phyloP scores from a whole-genome alignment of 176 grass and related monocot species.

The Aegilops longissima region DNA sequence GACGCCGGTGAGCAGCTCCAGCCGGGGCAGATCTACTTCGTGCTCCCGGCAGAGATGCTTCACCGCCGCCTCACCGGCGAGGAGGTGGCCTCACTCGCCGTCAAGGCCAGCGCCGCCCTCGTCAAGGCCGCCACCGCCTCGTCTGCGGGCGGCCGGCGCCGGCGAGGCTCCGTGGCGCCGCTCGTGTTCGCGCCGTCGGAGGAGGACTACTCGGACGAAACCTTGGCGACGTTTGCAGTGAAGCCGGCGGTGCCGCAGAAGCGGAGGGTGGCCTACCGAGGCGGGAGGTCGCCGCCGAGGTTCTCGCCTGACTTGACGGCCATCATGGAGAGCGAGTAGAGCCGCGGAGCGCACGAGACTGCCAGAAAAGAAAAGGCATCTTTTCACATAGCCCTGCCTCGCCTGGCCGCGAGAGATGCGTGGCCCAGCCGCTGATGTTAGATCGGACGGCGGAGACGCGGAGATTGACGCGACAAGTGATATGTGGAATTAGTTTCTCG shows the following conservation, averaged over 20 bases:
- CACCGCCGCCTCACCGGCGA: conserved; percentile 49
- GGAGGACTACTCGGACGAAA: conserved; percentile 17
- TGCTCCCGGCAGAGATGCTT: conserved; percentile 54
- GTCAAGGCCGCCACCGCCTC: conserved; percentile 21
- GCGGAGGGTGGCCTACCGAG: conserved; percentile 15
- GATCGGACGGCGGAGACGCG: not conserved
- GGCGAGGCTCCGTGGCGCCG: conserved; percentile 48
- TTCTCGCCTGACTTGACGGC: conserved; percentile 61
- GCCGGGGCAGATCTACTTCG: conserved; percentile 89
- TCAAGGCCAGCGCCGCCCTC: conserved; percentile 62
- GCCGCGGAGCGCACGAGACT: not conserved
- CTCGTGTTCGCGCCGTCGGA: conserved; percentile 58
- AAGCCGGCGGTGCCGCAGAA: conserved; percentile 8
- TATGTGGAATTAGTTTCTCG: not conserved
- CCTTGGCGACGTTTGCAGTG: not conserved
- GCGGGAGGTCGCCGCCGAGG: conserved; percentile 31
- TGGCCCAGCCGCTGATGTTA: not conserved
- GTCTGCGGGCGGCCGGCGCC: not conserved
- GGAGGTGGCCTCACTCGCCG: conserved; percentile 64
- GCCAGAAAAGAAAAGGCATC: not conserved
- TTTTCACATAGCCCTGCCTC: not conserved
- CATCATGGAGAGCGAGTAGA: conserved; percentile 58
- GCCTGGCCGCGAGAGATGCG: not conserved
- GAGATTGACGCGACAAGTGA: not conserved
- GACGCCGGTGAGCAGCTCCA: conserved; percentile 38